A percentile compares a stretch with the other conserved stretches of the same genome.
Conservation (phyloP, 257 asterid genomes). For the Henckelia pumila region DNA sequence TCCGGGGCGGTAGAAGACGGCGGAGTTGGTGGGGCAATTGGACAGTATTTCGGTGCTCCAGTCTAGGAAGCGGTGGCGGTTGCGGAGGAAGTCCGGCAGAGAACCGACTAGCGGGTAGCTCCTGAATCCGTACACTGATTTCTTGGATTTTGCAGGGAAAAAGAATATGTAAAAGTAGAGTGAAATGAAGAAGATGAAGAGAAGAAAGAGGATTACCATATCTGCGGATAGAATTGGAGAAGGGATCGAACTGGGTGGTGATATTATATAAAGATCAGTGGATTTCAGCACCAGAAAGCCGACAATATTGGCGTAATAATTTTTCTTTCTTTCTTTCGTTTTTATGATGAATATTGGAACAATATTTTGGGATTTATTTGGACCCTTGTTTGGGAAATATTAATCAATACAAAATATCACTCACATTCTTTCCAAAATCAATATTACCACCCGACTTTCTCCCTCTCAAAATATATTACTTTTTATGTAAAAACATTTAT, state of each 20-base stretch:
- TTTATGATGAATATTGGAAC: no score
- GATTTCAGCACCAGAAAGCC: no score
- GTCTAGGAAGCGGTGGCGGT: constrained; percentile 89
- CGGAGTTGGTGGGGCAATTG: constrained; percentile 48
- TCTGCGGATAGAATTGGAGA: no score
- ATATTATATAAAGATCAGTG: no score
- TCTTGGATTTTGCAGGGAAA: constrained; percentile 7
- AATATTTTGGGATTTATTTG: no score
- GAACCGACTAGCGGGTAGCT: constrained; percentile 63
- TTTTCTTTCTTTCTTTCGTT: no score
- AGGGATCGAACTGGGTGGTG: background rate
- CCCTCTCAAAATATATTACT: no score
- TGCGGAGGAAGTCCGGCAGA: constrained; percentile 64
- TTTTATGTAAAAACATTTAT: no score
- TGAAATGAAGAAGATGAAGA: constrained; percentile 31
- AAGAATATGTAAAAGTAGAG: constrained; percentile 27
- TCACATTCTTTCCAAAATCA: no score
- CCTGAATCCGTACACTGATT: constrained; percentile 39
- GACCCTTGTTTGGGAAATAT: no score
- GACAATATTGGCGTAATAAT: background rate
- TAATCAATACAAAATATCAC: no score
- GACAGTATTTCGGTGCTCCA: constrained; percentile 65
- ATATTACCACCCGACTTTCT: no score
- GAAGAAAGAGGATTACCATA: background rate
- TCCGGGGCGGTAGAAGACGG: constrained; percentile 77